Evolutionary conservation across 176 grass and related monocot species (phyloP).

Genomic region (Zea luxurians): DNA sequence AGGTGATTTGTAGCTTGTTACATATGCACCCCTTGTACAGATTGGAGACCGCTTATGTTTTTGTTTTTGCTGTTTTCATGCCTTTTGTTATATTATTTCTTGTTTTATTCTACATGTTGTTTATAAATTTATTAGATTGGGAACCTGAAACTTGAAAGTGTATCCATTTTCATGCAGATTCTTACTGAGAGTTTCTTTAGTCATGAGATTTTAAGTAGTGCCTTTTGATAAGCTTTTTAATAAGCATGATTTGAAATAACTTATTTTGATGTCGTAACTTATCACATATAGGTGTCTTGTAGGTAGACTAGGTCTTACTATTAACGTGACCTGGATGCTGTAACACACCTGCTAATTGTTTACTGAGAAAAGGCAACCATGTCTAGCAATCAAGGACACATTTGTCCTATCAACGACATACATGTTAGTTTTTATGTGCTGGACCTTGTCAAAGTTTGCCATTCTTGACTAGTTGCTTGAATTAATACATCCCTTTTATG

Average conservation of each 20-base stretch:
- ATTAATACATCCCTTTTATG: conserved; percentile 39
- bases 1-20: conserved; percentile 40
- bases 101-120: conserved; percentile 15
- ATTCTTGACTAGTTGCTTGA: not conserved
- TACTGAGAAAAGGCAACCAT: not conserved
- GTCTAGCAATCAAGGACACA: conserved; percentile 5
- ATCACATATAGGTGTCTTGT: not conserved
- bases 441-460: conserved; percentile 11
- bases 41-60: not conserved
- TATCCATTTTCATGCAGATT: conserved; percentile 11
- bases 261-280: conserved; percentile 12
- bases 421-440: not conserved
- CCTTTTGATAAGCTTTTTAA: not conserved
- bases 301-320: not conserved
- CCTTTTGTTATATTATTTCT: conserved; percentile 1
- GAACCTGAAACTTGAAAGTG: conserved; percentile 4
- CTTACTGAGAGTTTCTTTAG: not conserved
- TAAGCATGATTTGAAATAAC: conserved; percentile 17
- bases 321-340: not conserved
- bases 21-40: conserved; percentile 4
- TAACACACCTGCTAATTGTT: conserved; percentile 7
- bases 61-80: not conserved
- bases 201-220: conserved; percentile 1
- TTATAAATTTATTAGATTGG: conserved; percentile 13
- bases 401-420: not conserved